A percentile compares a stretch with the other conserved stretches of the same genome.
Evolutionary conservation across 176 grass and related monocot species (phyloP).

Genomic region (Hordeum vulgare): MorexV3_pseudomolecules_assembly NC_058522.1:63391565-63392064

Average conservation of each 20-base stretch:
- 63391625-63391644: background rate
- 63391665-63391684: background rate
- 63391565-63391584: background rate
- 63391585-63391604: background rate
- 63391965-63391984: background rate
- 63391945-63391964: background rate
- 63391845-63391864: background rate
- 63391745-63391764: conserved; percentile 35
- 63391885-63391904: background rate
- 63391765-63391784: conserved; percentile 26
- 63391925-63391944: background rate
- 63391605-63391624: background rate
- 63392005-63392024: background rate
- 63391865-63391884: background rate
- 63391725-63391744: background rate
- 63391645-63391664: background rate
- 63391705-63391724: background rate
- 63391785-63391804: conserved; percentile 57
- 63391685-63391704: background rate
- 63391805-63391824: conserved; percentile 33
- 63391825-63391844: conserved; percentile 62
- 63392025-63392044: background rate
- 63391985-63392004: background rate
- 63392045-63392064: background rate
- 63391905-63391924: conserved; percentile 6